Base-by-base conservation (phyloP, 2,329 filamentous ascomycete species). In the Lachnellula subtilissima region DNA sequence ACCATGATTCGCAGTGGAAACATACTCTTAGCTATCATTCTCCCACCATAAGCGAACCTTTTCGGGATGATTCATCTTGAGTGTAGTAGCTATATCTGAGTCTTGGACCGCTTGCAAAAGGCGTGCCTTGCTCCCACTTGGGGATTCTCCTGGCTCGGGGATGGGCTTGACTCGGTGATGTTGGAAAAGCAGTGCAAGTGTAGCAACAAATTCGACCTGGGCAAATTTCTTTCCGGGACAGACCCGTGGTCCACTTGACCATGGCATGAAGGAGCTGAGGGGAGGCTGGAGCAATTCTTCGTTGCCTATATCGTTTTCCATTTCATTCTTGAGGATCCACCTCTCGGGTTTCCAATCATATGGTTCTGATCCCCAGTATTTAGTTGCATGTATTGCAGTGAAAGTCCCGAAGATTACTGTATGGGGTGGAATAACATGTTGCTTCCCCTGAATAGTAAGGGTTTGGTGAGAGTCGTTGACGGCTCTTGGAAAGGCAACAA, bases 401-500 rank as follows among this genome's bases (percentile, higher is more conserved):
- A 32, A 32, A 32, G 28, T 11, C 8, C 28, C 8, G 28, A 32
- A 32, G 68, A 55, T 73, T 69, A 15, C 5, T 8, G 70, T 71
- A 42, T 69, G 70, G 15, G 55, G 53, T 11, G 61, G 61, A 5
- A 63, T 39, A 3, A 19, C 25, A 15, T 57, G 25, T 19, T 49
- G 35, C 12, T 49, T 52, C 11, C 54, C 60, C 9, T 55, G 28
- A 12, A 57, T 48, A 5, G 15, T 19, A 23, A 63, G 43, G 12
- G 47, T 48, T 12, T 49, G 42, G 66, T 53, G 28, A 5, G 52
- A 48, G 9, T 56, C 8, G 4, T 37, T 49, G 8, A 68, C 72
- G 42, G 55, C 61, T 65, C 84, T 84, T 14, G 80, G 80, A 45
- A 84, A 81, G 50, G 74, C 75, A 56, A 78, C 67, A 32, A 83